Evolutionary conservation across 2,329 filamentous ascomycete species (phyloP), one percentile per base, ranked within the genome.

Genomic region (Hypoxylon sp.): DNA sequence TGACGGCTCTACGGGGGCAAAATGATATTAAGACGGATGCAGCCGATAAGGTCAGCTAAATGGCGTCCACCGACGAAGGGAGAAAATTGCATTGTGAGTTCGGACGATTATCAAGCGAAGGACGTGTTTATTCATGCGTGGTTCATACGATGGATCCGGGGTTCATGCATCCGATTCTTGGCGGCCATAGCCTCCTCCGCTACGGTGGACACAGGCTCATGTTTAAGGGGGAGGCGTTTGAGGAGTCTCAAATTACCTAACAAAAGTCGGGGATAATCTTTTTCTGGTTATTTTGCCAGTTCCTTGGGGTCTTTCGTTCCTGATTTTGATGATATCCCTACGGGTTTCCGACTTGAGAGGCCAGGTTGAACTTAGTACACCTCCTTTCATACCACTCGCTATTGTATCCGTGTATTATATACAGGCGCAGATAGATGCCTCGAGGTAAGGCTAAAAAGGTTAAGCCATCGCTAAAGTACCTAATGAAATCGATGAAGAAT

Each of bases 1-100:
- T 83, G 28, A 74, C 73, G 6, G 65, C 70, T 33, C 67, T 80
- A 22, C 74, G 75, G 46, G 72, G 70, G 57, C 77, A 79, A 60
- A 53, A 74, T 30, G 75, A 77, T 36, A 61, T 72, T 38, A 75
- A 70, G 53, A 45, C 66, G 16, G 65, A 72, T 14, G 61, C 36
- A 18, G 38, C 62, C n/a, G 73, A 75, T 24, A 72, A 74, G 58
- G 44, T 68, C 26, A 55, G 42, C 18, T 72, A 67, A 54, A 52
- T 5, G 30, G 20, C 9, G 18, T 26, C 36, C 50, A 45, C 51
- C 38, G 5, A 40, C 30, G 28, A 57, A 24, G 48, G 26, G 28
- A 65, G 22, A 57, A 24, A 33, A 65, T 38, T 55, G 48, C 49
- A 64, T 52, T 42, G 52, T 22, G 56, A 64, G 22, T 45, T 63